Conservation (phyloP, 495 filamentous ascomycete genomes). For the Aspergillus conjunctus region DNA sequence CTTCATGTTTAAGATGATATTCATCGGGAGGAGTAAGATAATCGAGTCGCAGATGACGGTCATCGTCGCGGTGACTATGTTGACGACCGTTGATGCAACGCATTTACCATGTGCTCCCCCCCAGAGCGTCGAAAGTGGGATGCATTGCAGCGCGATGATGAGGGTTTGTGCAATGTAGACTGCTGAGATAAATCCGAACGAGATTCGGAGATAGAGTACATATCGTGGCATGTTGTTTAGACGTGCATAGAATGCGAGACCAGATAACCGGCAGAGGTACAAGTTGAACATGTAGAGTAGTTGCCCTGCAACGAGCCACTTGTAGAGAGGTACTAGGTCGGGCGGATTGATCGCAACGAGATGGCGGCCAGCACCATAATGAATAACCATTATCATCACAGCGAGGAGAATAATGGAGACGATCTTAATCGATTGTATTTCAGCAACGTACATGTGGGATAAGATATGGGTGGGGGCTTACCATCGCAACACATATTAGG, state of each 20-base stretch:
- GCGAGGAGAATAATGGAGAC: constrained; percentile 3
- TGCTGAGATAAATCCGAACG: constrained; percentile 22
- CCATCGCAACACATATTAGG: constrained; percentile 9
- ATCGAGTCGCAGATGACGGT: constrained; percentile 25
- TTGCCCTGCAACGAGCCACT: constrained; percentile 15
- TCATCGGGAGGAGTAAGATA: constrained; percentile 21
- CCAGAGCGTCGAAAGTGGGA: constrained; percentile 24
- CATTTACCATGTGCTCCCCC: constrained; percentile 17
- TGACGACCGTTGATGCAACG: constrained; percentile 15
- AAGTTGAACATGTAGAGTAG: constrained; percentile 28
- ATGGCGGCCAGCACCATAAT: constrained; percentile 4
- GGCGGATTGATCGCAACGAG: background rate
- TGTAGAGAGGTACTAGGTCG: constrained; percentile 2
- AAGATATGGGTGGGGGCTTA: background rate
- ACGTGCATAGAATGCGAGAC: constrained; percentile 27
- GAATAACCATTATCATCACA: constrained; percentile 5
- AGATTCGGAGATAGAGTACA: constrained; percentile 15
- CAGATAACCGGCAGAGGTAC: constrained; percentile 28
- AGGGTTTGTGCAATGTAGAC: constrained; percentile 25
- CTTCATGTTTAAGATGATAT: constrained; percentile 21
- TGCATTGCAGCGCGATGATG: constrained; percentile 25
- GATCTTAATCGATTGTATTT: background rate
- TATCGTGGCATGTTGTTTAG: constrained; percentile 30
- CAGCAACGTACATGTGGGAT: background rate
- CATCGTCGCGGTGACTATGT: constrained; percentile 18